These are phyloP conservation scores for Terfezia boudieri DNA, from an alignment of 495 filamentous ascomycete genomes.

Conservation along the genomic window DNA sequence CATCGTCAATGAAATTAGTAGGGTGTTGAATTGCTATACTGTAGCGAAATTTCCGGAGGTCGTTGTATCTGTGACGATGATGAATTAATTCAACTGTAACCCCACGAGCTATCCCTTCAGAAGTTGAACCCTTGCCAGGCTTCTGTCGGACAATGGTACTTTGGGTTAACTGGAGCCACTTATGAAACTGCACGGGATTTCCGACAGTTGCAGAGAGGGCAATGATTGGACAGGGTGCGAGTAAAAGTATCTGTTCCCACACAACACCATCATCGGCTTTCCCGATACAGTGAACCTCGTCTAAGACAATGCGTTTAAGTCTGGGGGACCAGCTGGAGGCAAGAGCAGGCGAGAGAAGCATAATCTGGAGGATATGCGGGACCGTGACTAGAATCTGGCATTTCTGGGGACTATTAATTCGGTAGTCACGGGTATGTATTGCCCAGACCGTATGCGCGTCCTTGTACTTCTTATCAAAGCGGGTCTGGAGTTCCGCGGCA, in stretches of 20 bases:
- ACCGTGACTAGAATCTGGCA: slow-evolving; percentile 65
- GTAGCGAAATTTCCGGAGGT: slow-evolving; percentile 39
- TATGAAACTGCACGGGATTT: slow-evolving; percentile 45
- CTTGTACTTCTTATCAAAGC: slow-evolving; percentile 40
- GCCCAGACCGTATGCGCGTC: slow-evolving; percentile 46
- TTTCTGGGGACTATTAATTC: slow-evolving; percentile 44
- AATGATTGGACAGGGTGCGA: slow-evolving; percentile 56
- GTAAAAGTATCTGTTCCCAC: slow-evolving; percentile 57
- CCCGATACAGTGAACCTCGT: slow-evolving; percentile 64
- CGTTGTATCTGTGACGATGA: slow-evolving; percentile 45
- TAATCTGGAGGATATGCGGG: slow-evolving; percentile 55
- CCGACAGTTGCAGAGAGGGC: slow-evolving; percentile 62
- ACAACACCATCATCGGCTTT: slow-evolving; percentile 58
- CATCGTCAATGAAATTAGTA: slow-evolving; percentile 1
- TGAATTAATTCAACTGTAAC: slow-evolving; percentile 39
- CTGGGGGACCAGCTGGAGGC: slow-evolving; percentile 40
- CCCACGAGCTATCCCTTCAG: slow-evolving; percentile 17
- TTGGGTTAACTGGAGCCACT: slow-evolving; percentile 43
- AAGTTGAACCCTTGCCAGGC: slow-evolving; percentile 2
- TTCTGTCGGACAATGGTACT: slow-evolving; percentile 1
- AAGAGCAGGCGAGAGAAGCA: slow-evolving; percentile 46
- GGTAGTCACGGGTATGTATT: slow-evolving; percentile 51
- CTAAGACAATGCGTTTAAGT: slow-evolving; percentile 59
- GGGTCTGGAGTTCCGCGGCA: slow-evolving; percentile 44
- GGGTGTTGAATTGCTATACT: slow-evolving; percentile 26